Conservation (phyloP, 768 basidiomycete species). For the Pluteus cervinus region DNA sequence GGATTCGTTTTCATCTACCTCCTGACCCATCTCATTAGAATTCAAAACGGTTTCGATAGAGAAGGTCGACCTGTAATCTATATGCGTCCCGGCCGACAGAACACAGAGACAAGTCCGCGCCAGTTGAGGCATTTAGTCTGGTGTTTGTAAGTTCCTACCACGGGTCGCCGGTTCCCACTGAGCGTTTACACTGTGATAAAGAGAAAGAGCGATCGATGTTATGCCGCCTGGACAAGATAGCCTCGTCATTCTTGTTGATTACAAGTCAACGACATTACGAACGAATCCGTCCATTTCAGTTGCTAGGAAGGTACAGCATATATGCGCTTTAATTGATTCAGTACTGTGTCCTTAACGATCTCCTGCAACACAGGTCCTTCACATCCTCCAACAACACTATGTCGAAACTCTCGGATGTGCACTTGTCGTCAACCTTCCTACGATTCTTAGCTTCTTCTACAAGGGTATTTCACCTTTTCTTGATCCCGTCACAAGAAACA, state of each 20-base stretch:
- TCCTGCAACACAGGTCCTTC: slow-evolving; percentile 41
- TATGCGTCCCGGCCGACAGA: slow-evolving; percentile 84
- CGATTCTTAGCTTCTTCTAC: slow-evolving; percentile 69
- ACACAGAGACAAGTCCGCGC: slow-evolving; percentile 69
- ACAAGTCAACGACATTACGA: slow-evolving; percentile 73
- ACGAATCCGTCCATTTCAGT: slow-evolving; percentile 82
- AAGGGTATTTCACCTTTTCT: slow-evolving; percentile 83
- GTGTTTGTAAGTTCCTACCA: slow-evolving; percentile 60
- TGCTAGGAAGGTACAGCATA: slow-evolving; percentile 56
- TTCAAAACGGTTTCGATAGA: slow-evolving; percentile 79
- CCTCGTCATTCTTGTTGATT: slow-evolving; percentile 80
- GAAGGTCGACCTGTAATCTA: slow-evolving; percentile 87
- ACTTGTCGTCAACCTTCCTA: slow-evolving; percentile 75
- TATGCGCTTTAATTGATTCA: not conserved
- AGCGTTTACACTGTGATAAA: slow-evolving; percentile 17
- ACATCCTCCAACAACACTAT: slow-evolving; percentile 84
- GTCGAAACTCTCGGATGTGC: slow-evolving; percentile 84
- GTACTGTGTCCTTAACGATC: not conserved
- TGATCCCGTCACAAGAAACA: slow-evolving; percentile 84
- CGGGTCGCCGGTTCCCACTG: not conserved
- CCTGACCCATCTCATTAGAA: slow-evolving; percentile 29
- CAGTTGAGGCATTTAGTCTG: slow-evolving; percentile 85
- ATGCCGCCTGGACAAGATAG: slow-evolving; percentile 85
- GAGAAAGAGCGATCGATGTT: slow-evolving; percentile 85
- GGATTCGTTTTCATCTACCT: slow-evolving; percentile 1